These are phyloP conservation scores for Suillus tomentosus DNA, from an alignment of 768 basidiomycete genomes.

Conservation along the genomic window DNA sequence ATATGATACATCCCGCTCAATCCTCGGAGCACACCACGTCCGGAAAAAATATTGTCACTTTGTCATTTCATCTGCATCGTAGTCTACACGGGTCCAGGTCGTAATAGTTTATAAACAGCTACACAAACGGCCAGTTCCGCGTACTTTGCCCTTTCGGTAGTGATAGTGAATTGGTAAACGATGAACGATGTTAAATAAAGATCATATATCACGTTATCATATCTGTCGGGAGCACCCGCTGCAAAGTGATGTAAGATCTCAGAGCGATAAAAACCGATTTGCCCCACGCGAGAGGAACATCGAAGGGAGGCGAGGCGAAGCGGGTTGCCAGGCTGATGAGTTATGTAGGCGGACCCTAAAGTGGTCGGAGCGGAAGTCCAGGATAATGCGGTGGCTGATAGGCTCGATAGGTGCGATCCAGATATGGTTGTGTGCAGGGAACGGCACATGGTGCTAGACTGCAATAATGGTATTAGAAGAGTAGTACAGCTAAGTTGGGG, in stretches of 20 bases:
- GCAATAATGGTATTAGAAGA: neutral
- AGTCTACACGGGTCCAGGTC: neutral
- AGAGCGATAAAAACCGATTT: too few relatives aligned
- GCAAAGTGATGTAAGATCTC: neutral
- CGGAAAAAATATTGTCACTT: too few relatives aligned
- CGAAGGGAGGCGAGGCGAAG: too few relatives aligned
- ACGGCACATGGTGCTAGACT: neutral
- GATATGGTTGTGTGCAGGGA: neutral
- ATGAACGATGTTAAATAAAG: too few relatives aligned
- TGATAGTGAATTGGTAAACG: neutral
- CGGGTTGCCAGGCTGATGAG: too few relatives aligned
- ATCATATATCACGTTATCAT: too few relatives aligned
- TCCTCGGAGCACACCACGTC: too few relatives aligned
- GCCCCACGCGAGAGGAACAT: neutral
- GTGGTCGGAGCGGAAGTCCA: too few relatives aligned
- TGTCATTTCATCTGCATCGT: too few relatives aligned
- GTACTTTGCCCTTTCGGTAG: neutral
- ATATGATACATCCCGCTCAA: too few relatives aligned
- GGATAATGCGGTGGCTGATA: neutral
- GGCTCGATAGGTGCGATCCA: neutral
- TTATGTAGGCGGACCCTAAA: neutral
- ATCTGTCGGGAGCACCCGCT: neutral
- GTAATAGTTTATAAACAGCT: neutral
- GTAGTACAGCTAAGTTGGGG: neutral
- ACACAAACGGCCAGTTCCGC: neutral